These are phyloP conservation scores for Neurospora terricola DNA, from an alignment of 495 filamentous ascomycete genomes.

Conservation along the genomic window DNA sequence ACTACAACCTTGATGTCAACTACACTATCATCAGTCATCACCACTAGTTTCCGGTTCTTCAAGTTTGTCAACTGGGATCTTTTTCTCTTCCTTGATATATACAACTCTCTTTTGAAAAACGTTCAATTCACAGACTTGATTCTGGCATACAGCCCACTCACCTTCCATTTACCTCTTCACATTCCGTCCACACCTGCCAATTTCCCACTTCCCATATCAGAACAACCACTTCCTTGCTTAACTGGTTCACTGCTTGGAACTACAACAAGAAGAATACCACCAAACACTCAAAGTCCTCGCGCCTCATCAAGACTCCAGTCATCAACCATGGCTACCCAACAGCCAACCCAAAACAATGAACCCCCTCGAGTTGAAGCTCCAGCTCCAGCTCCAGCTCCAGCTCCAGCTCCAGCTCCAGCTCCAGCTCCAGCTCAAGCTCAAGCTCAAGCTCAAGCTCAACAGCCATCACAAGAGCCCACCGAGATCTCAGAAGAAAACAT, in stretches of 20 bases:
- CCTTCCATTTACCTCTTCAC: not conserved
- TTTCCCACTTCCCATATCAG: not conserved
- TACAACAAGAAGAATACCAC: not conserved
- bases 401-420: not conserved
- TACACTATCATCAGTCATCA: not conserved
- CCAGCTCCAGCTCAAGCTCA: not conserved
- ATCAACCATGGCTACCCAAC: not conserved
- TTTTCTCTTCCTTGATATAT: not conserved
- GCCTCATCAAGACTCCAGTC: not conserved
- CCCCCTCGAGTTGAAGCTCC: not conserved
- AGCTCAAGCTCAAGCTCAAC: not conserved
- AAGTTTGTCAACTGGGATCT: not conserved
- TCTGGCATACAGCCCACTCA: not conserved
- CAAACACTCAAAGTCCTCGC: not conserved
- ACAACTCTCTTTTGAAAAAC: not conserved
- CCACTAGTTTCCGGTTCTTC: not conserved
- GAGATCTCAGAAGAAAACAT: slow-evolving; percentile 18
- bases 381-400: not conserved
- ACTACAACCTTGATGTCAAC: not conserved
- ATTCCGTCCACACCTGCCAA: not conserved
- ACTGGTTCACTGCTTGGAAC: not conserved
- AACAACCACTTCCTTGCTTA: not conserved
- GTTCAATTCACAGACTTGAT: not conserved
- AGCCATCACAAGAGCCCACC: not conserved
- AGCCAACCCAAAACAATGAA: not conserved